These are phyloP conservation scores for Xanthoconium stramineum DNA, from an alignment of 768 basidiomycete species.

Conservation along the genomic window DNA sequence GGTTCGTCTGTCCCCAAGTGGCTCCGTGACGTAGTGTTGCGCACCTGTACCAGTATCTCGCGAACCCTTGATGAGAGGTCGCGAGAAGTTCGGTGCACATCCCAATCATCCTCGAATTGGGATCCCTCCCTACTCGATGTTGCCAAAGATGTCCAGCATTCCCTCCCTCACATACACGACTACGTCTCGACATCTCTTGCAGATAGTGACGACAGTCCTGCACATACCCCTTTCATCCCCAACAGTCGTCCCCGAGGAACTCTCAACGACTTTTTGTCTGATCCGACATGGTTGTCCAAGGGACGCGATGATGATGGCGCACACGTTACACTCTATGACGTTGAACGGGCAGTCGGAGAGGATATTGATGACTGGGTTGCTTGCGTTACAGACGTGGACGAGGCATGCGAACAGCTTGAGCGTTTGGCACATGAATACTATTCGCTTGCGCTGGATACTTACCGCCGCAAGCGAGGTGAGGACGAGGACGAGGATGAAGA, in stretches of 20 bases:
- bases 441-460: neutral
- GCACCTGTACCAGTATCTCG: neutral
- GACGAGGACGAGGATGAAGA: too few relatives aligned
- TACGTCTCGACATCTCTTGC: neutral
- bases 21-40: neutral
- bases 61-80: neutral
- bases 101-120: neutral
- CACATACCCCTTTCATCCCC: neutral
- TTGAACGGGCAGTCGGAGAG: neutral
- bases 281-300: neutral
- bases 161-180: neutral
- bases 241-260: neutral
- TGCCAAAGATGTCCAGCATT: neutral
- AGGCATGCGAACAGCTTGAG: neutral
- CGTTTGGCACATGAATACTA: neutral
- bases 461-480: too few relatives aligned
- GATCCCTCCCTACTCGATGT: neutral
- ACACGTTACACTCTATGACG: neutral
- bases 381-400: too few relatives aligned
- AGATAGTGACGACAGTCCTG: neutral
- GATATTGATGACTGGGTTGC: neutral
- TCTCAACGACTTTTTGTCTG: neutral
- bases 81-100: neutral
- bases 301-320: neutral
- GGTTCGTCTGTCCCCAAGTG: neutral